Conservation (phyloP, 768 basidiomycete species). For the Tubosaeta sp. region DNA sequence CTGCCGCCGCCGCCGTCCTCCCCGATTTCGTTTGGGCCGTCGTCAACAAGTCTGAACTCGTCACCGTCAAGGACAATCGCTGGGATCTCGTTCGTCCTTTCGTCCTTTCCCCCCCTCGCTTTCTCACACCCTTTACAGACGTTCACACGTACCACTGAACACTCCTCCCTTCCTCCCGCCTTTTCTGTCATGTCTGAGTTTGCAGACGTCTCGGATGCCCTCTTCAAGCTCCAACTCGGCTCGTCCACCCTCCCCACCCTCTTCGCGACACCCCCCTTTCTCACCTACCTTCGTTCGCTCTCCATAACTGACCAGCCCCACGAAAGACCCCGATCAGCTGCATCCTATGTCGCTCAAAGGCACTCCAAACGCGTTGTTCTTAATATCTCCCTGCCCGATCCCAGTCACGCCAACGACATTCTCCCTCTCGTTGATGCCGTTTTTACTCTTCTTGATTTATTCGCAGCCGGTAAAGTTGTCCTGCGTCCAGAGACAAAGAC, state of each 20-base stretch:
- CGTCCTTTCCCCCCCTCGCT: neutral
- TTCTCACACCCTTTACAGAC: conserved; percentile 45
- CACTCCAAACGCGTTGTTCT: conserved; percentile 71
- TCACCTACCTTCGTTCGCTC: conserved; percentile 80
- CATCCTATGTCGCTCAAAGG: conserved; percentile 40
- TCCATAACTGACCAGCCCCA: conserved; percentile 88
- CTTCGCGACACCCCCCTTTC: conserved; percentile 61
- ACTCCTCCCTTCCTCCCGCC: conserved; percentile 51
- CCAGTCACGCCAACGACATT: conserved; percentile 45
- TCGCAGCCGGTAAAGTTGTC: conserved; percentile 43
- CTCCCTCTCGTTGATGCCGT: conserved; percentile 55
- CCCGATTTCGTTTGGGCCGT: conserved; percentile 81
- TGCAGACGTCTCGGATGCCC: conserved; percentile 76
- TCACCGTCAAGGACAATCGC: conserved; percentile 60
- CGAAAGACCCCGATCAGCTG: conserved; percentile 53
- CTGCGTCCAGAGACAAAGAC: conserved; percentile 78
- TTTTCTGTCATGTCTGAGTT: conserved; percentile 84
- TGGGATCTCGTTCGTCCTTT: conserved; percentile 80
- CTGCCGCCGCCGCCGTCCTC: conserved; percentile 35
- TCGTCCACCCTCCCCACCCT: conserved; percentile 47
- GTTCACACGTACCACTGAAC: conserved; percentile 76
- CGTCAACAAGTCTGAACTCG: conserved; percentile 75
- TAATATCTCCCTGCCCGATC: conserved; percentile 52
- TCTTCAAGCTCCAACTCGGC: conserved; percentile 50
- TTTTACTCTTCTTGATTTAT: conserved; percentile 73